These are phyloP conservation scores for Lentinus tigrinus DNA, from an alignment of 768 basidiomycete genomes.

Conservation along the genomic window DNA sequence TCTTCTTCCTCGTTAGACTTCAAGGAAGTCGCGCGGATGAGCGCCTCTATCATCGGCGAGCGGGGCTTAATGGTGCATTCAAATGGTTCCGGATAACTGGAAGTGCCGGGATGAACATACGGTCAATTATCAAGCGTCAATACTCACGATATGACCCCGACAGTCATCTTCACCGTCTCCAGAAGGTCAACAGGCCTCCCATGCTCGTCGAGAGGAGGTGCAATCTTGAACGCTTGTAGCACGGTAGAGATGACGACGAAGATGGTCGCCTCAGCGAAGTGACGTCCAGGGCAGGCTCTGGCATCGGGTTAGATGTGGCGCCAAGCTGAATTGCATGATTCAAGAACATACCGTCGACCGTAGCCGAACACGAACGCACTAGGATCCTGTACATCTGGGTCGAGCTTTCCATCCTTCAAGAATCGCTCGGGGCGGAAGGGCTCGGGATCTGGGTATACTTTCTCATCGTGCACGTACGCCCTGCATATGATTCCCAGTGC, in stretches of 20 bases:
- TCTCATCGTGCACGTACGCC: background rate
- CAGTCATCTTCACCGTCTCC: background rate
- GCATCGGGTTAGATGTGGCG: background rate
- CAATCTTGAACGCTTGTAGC: slow-evolving; percentile 1
- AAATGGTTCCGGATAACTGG: slow-evolving; percentile 26
- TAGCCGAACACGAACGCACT: background rate
- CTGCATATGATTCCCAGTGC: background rate
- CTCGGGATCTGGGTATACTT: background rate
- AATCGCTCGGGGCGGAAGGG: background rate
- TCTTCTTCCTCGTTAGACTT: too few relatives aligned
- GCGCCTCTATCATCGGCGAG: slow-evolving; percentile 6
- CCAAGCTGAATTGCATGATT: background rate
- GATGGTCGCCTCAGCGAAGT: background rate
- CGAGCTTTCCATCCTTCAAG: slow-evolving; percentile 1
- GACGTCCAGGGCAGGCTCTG: slow-evolving; percentile 3
- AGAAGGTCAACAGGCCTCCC: background rate
- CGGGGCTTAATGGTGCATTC: slow-evolving; percentile 24
- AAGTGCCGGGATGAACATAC: background rate
- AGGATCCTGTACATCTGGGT: background rate
- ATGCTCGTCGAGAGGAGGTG: background rate
- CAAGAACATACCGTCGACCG: background rate
- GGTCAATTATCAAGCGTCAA: background rate
- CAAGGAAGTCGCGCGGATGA: slow-evolving; percentile 9
- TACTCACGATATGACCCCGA: slow-evolving; percentile 14
- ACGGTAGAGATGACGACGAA: slow-evolving; percentile 1